A percentile compares a stretch with the other conserved stretches of the same genome.
Conservation (phyloP, 208 protist species). For the Leishmania mexicana region DNA sequence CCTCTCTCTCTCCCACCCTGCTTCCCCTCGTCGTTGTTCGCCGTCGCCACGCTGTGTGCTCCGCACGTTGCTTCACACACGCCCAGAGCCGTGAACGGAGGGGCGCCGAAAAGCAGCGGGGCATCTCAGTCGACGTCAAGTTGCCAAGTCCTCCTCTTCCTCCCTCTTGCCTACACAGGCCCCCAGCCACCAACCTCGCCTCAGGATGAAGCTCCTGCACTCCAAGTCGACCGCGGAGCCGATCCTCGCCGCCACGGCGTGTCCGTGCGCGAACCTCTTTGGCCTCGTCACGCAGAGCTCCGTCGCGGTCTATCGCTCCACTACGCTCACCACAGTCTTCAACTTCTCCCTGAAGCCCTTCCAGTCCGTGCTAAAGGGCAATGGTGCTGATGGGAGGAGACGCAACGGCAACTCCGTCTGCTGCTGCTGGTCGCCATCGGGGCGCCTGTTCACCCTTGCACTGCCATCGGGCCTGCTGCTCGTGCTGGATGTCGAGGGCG, state of each 20-base stretch:
- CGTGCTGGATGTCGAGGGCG: slow-evolving; percentile 75
- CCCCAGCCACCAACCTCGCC: not conserved
- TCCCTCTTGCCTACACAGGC: not conserved
- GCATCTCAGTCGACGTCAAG: not conserved
- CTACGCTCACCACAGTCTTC: slow-evolving; percentile 69
- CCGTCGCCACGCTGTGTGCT: not conserved
- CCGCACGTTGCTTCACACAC: not conserved
- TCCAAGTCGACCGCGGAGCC: slow-evolving; percentile 62
- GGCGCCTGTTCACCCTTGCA: slow-evolving; percentile 65
- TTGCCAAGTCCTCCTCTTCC: not conserved
- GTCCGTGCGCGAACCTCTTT: slow-evolving; percentile 78
- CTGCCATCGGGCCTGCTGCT: slow-evolving; percentile 50
- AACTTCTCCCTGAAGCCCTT: slow-evolving; percentile 44
- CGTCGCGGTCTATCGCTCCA: slow-evolving; percentile 76
- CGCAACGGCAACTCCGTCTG: not conserved
- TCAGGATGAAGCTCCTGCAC: slow-evolving; percentile 74
- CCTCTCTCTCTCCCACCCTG: not conserved
- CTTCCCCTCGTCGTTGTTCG: not conserved
- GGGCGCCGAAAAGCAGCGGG: not conserved
- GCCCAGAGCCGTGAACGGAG: not conserved
- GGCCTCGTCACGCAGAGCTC: slow-evolving; percentile 63
- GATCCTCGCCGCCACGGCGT: slow-evolving; percentile 74
- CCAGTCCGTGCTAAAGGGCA: not conserved
- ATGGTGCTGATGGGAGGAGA: not conserved
- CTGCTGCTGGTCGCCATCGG: slow-evolving; percentile 74